Percentiles rank a stretch among this genome's conserved stretches.
These are phyloP conservation scores for Ampelocalamus luodianensis DNA, from an alignment of 176 grass and related monocot species.

Conservation along the genomic window DNA sequence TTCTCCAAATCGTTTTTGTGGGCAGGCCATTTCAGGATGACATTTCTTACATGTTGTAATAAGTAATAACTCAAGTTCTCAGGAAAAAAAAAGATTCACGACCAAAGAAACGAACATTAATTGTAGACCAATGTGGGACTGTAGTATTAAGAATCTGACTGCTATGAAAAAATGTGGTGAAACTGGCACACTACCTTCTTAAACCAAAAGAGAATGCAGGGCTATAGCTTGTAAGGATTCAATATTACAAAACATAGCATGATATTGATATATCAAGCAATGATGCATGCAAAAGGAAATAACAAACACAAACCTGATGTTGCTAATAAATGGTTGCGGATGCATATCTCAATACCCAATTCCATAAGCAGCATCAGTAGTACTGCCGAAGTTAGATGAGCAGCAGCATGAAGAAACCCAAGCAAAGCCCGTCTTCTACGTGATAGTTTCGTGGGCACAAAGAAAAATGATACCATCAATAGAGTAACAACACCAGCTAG, in stretches of 20 bases:
- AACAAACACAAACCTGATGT: constrained; percentile 72
- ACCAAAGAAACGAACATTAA: neutral
- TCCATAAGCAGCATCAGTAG: constrained; percentile 96
- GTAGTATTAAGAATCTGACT: neutral
- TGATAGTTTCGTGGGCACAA: constrained; percentile 93
- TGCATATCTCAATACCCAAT: constrained; percentile 96
- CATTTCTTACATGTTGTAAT: neutral
- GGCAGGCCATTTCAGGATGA: neutral
- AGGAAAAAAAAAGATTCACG: neutral
- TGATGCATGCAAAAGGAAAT: neutral
- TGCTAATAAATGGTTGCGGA: constrained; percentile 84
- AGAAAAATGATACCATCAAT: constrained; percentile 83
- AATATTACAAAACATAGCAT: constrained; percentile 27
- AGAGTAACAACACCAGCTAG: constrained; percentile 66
- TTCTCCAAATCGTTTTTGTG: constrained; percentile 15
- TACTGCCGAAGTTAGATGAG: constrained; percentile 89
- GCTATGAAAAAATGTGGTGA: neutral
- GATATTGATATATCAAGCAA: constrained; percentile 18
- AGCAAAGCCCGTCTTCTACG: constrained; percentile 78
- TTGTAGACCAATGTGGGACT: neutral
- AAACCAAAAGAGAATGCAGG: neutral
- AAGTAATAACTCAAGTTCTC: neutral
- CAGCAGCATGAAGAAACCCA: constrained; percentile 87
- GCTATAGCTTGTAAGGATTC: neutral
- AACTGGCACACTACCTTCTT: neutral